phyloP scores from a whole-genome alignment of 495 filamentous ascomycete genomes.

The Tuber aestivum region DNA sequence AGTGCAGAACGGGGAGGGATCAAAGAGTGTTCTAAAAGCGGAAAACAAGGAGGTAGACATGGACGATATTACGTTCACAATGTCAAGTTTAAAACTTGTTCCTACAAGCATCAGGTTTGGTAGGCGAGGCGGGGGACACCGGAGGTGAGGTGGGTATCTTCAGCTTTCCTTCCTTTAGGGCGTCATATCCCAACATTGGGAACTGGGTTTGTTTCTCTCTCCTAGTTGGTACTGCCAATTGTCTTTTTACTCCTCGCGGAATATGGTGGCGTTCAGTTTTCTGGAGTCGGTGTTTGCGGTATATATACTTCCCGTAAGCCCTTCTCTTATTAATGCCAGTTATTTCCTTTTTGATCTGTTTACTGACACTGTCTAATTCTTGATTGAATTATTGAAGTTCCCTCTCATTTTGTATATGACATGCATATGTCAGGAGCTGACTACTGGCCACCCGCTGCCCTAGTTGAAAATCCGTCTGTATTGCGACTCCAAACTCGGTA shows the following conservation, averaged over 20 bases:
- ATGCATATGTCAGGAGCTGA: not conserved
- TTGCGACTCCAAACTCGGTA: not conserved
- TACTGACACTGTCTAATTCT: not conserved
- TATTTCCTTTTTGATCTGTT: not conserved
- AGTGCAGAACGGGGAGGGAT: slow-evolving; percentile 12
- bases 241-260: not conserved
- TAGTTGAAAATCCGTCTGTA: not conserved
- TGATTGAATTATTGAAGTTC: not conserved
- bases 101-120: slow-evolving; percentile 71
- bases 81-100: slow-evolving; percentile 78
- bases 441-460: not conserved
- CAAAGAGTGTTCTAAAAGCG: slow-evolving; percentile 10
- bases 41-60: slow-evolving; percentile 55
- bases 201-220: not conserved
- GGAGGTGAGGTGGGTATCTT: not conserved
- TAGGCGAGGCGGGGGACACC: slow-evolving; percentile 48
- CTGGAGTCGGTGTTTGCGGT: not conserved
- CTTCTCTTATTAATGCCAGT: not conserved
- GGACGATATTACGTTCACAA: slow-evolving; percentile 65
- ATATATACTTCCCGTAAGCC: slow-evolving; percentile 3
- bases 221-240: not conserved
- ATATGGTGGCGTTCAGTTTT: not conserved
- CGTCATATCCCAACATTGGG: not conserved
- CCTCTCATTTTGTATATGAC: not conserved
- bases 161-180: not conserved